These are phyloP conservation scores for Dacryopinax spathularia DNA, from an alignment of 768 basidiomycete species.

Conservation along the genomic window DNA sequence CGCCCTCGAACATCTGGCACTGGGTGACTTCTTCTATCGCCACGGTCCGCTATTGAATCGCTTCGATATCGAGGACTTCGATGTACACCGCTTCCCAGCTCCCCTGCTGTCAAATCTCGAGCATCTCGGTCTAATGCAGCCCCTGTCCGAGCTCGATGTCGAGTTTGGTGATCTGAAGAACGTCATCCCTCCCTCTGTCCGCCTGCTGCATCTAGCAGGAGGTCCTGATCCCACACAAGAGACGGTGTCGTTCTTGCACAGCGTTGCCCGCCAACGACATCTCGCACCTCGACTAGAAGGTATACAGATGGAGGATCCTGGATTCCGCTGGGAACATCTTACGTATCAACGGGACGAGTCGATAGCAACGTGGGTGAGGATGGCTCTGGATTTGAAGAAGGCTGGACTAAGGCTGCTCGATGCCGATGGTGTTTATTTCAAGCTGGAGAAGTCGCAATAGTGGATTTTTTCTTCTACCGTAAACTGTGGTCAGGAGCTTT, in stretches of 20 bases:
- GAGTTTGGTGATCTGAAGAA: neutral
- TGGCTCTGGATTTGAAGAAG: neutral
- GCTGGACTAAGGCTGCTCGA: neutral
- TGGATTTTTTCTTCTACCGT: neutral
- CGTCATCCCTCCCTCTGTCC: neutral
- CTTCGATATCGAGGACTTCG: neutral
- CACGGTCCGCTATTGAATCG: neutral
- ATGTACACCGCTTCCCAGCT: neutral
- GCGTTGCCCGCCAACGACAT: neutral
- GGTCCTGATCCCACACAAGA: neutral
- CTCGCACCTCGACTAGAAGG: neutral
- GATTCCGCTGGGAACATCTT: neutral
- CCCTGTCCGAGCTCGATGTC: neutral
- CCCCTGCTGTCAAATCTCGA: neutral
- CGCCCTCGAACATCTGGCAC: neutral
- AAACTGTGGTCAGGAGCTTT: neutral
- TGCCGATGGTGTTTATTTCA: neutral
- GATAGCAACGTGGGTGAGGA: neutral
- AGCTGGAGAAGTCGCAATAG: neutral
- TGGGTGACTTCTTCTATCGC: neutral
- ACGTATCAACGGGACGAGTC: neutral
- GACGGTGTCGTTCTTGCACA: neutral
- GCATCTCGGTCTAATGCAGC: neutral
- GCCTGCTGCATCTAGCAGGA: neutral
- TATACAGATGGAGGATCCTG: neutral